These are phyloP conservation scores for Monosporozyma yasuniensis DNA, from an alignment of 805 yeast species.

Conservation along the genomic window DNA sequence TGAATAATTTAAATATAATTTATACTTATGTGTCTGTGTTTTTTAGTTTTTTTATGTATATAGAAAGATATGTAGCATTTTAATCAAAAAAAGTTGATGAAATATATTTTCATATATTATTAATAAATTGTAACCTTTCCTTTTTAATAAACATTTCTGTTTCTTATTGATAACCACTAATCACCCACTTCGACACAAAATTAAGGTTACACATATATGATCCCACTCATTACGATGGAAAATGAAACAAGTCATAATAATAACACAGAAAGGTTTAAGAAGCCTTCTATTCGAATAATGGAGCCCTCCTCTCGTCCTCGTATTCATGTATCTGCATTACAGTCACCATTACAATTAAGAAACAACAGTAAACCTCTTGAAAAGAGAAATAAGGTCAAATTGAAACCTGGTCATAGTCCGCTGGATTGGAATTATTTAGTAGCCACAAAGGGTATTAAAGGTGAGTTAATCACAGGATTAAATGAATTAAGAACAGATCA, in stretches of 20 bases:
- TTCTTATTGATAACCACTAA: too few species aligned
- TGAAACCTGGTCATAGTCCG: constrained; percentile 30
- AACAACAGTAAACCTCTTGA: constrained; percentile 11
- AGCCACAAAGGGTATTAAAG: constrained; percentile 3
- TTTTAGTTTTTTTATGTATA: neutral
- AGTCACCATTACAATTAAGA: constrained; percentile 11
- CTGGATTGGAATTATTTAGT: constrained; percentile 26
- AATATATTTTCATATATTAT: neutral
- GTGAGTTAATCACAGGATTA: constrained; percentile 17
- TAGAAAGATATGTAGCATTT: neutral
- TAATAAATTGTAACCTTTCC: neutral
- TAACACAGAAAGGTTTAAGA: neutral
- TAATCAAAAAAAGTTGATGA: neutral
- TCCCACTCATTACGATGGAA: neutral
- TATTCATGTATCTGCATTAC: neutral
- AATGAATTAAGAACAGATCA: constrained; percentile 9
- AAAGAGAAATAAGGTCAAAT: constrained; percentile 24
- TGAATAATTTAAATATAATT: constrained; percentile 16
- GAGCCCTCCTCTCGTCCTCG: neutral
- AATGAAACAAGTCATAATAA: neutral
- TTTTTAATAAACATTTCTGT: too few species aligned
- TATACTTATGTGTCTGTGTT: too few species aligned
- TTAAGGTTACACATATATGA: neutral
- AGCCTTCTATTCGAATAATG: neutral
- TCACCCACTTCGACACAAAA: too few species aligned